Evolutionary conservation across 495 filamentous ascomycete genomes (phyloP), one percentile per base, ranked within the genome.

Genomic region (Umbilicaria muhlenbergii): DNA sequence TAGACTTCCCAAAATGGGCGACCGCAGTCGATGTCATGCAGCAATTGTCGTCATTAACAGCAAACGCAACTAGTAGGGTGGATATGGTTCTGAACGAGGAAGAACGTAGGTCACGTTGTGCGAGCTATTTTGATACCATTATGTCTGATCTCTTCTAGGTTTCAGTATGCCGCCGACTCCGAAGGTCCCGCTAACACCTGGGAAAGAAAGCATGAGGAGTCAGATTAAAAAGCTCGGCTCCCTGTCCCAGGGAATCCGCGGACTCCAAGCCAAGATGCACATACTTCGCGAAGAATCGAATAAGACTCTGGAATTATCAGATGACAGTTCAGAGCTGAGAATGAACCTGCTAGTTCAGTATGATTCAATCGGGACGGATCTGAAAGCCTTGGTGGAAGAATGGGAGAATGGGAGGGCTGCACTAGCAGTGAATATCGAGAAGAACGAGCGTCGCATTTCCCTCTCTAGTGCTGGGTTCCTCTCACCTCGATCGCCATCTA

Each of bases 221-320:
- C 91, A 93, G 58, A 75, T 93, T 38, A 76, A 83, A 46, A 85
- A 87, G 53, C 68, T 98, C 36, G 83, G 80, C 58, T 80, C 81
- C 5, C 71, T 98, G 18, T 92, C 86, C 1, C 83, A 88, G 49
- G 88, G 88, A 15, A 89, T 98, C 42, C 79, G 86, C 11, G 83
- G 83, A 8, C 75, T 98, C 18, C 89, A 96, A 58, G 91, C 91
- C 21, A 95, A 94, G 60, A 79, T 98, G 68, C 86, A 93, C 42
- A 69, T 98, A 13, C 64, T 95, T 36, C 79, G 87, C 32, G 91
- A 98, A 61, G 86, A 94, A 59, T 86, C 85, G 5, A 81, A 83
- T 50, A 74, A 73, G 48, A 74, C 75, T 40, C 64, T 93, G 15
- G 80, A 86, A 51, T 76, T 78, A 49, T 70, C 82, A 6, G 76